A percentile compares a stretch with the other conserved stretches of the same genome.
Evolutionary conservation across 495 filamentous ascomycete genomes (phyloP).

Genomic region (Neurospora discreta): DNA sequence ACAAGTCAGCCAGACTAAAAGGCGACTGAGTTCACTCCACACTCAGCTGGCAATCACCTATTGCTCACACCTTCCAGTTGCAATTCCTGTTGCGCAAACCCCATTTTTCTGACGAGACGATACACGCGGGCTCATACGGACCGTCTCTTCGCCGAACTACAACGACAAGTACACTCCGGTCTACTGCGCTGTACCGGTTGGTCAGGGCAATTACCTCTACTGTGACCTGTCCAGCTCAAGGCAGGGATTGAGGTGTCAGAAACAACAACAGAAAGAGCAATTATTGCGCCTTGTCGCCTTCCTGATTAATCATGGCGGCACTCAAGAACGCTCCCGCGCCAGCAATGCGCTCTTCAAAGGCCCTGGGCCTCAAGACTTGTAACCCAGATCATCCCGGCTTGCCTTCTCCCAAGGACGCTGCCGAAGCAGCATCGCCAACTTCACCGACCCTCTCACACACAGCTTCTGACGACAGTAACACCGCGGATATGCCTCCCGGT

Average conservation of each 20-base stretch:
- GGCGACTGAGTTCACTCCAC: not conserved
- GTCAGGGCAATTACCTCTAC: not conserved
- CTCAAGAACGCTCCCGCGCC: not conserved
- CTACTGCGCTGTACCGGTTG: not conserved
- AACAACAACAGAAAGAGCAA: not conserved
- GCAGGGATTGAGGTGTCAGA: not conserved
- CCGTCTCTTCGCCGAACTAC: not conserved
- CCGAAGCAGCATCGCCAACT: not conserved
- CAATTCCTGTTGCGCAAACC: not conserved
- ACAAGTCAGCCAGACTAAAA: not conserved
- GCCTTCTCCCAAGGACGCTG: not conserved
- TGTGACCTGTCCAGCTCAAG: not conserved
- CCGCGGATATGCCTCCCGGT: slow-evolving; percentile 17
- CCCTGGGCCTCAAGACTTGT: not conserved
- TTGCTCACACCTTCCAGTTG: not conserved
- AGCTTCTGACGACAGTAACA: slow-evolving; percentile 3
- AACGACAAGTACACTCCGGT: not conserved
- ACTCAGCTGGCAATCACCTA: not conserved
- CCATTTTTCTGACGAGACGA: not conserved
- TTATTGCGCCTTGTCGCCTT: not conserved
- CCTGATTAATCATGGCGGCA: not conserved
- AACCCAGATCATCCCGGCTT: not conserved
- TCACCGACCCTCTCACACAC: not conserved
- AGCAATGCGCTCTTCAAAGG: not conserved
- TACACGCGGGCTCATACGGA: not conserved